Base-by-base conservation (phyloP, 805 yeast genomes). In the Hyphopichia homilentoma region DNA sequence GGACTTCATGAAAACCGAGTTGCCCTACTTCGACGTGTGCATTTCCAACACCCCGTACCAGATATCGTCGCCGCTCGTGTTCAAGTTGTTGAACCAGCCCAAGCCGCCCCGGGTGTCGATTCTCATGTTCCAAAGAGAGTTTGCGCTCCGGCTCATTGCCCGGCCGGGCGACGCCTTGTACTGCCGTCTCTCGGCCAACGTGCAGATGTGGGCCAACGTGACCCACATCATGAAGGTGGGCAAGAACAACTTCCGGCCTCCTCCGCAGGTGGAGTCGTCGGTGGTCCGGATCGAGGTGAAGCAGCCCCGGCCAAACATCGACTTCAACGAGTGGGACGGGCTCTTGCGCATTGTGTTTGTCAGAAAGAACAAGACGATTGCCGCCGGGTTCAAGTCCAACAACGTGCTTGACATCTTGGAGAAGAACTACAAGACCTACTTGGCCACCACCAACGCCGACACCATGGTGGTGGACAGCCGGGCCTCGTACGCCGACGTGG, bases 131-230 rank as follows among this genome's bases (percentile, higher is more conserved):
- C 98, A 93, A 66, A 74, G 97, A 54, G 98, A 93, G 56, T 93
- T 93, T 53, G 98, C 98, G 2, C 59, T 93, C 62, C 81, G 97
- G 50, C 67, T 93, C 34, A 69, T 93, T 33, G 98, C 98, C 1
- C 77, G 95, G 47, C 97, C 98, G 0, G 98, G 98, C n/a, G 97
- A 93, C 48, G 60, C 86, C 1, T 68, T 93, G 24, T 93, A 90
- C 65, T 88, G 96, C 60, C 76, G 98, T 51, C 70, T 93, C 34
- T 83, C 95, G 20, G 97, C 96, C 19, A 93, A 93, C 53, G 97
- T 93, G 1, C 98, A 93, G 54, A 90, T 93, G 97, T 93, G 97
- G 97, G 96, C 97, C n/a, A 86, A 86, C 44, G 97, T 93, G 11
- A 88, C 95, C 6, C 98, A 93, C 57, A 85, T 93, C 33, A 93